Base-by-base conservation (phyloP, 352 stramenopile genomes). In the Pythium sp. region DNA sequence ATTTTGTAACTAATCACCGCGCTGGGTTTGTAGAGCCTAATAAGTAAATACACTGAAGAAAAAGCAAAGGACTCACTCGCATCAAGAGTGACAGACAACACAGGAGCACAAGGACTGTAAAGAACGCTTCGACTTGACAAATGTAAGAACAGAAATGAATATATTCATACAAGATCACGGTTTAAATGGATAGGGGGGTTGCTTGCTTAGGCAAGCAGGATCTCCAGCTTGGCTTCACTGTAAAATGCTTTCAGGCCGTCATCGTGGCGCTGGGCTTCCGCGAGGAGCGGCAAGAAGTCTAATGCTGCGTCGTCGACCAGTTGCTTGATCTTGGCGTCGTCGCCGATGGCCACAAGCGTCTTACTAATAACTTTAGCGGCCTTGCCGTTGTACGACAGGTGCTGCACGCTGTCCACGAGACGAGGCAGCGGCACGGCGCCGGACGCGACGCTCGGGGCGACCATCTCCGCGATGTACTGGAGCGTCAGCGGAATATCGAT, bases 401-500 rank as follows among this genome's bases (percentile, higher is more conserved):
- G 81, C 62, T 81, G 67, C 41, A 78, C 69, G 68, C 81, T 81
- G 12, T 72, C 62, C 24, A 87, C 75, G 6, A 93, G 58, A 43
- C 81, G 75, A 15, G 69, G 56, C 0, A 91, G 41, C 14, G 72
- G 68, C 36, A 93, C 62, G 32, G 72, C 78, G 18, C 79, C 81
- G 0, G 72, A 66, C 4, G 77, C 77, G 1, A 93, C 74, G 7
- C 74, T 85, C 12, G 83, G 85, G 49, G 83, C 83, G 18, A 94
- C 66, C 84, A 94, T 92, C 56, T 89, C 71, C 47, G 75, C 77
- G 47, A 94, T 65, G 72, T 94, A 94, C 43, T 75, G 71, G 12
- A 90, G 73, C 64, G 83, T 87, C 61, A 85, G 77, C 14, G 87
- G 87, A 61, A 93, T 92, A 53, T 94, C 87, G 63, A 94, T 91